Percentiles rank a stretch among this genome's conserved stretches.
These are phyloP conservation scores for Mangifera indica DNA, from an alignment of 345 rosid species.

Conservation along the genomic window DNA sequence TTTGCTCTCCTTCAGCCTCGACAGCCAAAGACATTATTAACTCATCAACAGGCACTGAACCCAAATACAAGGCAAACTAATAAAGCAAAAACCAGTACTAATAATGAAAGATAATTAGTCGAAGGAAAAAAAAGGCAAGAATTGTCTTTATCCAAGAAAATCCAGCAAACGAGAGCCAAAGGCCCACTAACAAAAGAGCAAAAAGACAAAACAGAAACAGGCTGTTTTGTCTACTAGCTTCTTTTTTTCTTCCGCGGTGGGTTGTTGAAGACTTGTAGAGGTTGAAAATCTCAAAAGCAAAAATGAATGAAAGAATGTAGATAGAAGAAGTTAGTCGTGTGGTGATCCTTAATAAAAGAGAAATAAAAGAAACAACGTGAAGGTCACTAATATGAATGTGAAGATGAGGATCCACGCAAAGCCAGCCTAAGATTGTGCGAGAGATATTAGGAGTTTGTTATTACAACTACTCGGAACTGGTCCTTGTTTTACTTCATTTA, in stretches of 20 bases:
- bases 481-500: background rate
- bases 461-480: background rate
- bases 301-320: conserved; percentile 4
- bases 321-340: conserved; percentile 30
- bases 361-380: conserved; percentile 31
- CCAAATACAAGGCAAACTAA: background rate
- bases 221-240: background rate
- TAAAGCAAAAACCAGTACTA: background rate
- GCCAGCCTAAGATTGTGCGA: background rate
- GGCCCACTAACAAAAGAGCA: background rate
- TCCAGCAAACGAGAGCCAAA: background rate
- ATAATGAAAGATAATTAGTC: background rate
- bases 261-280: conserved; percentile 6
- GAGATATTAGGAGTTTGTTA: background rate
- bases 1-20: conserved; percentile 37
- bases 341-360: conserved; percentile 63
- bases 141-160: background rate
- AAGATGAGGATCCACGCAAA: background rate
- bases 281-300: conserved; percentile 20
- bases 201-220: conserved; percentile 5
- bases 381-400: conserved; percentile 21
- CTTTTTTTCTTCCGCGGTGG: conserved; percentile 13
- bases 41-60: conserved; percentile 29
- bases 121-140: background rate
- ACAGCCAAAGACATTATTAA: conserved; percentile 50